Evolutionary conservation across 495 filamentous ascomycete species (phyloP), one percentile per base, ranked within the genome.

Genomic region (Aspergillus steynii): DNA sequence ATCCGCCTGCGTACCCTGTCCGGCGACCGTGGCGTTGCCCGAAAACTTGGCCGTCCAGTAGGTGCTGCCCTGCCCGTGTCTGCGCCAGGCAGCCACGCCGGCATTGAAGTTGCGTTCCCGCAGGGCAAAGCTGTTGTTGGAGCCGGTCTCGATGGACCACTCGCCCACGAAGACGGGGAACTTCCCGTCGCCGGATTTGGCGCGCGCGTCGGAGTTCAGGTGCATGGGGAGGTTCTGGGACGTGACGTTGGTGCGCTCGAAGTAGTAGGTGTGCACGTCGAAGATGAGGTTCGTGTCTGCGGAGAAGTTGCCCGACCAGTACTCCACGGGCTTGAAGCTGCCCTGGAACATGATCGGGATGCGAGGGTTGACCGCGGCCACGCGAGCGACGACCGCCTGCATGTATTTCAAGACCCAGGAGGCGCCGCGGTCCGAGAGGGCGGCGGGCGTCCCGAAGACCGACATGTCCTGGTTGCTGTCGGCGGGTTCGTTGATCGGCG

Each of bases 151-250:
- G 47, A 76, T 69, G 8, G 68, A 53, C 67, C 73, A 74, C 62
- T 73, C 70, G 29, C 62, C 71, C 5, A 71, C 66, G 59, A 71
- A 74, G 7, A 66, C 67, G 12, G 71, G 71, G 53, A 76, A 71
- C 56, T 68, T 70, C 12, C 67, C 70, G 59, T 67, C 63, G 3
- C 69, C 68, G 8, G 58, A 49, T 9, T 60, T 65, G 1, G 29
- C 45, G 28, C 56, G 42, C 4, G 66, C 68, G 59, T 73, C 69
- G 3, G 59, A 55, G 14, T 60, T 63, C 20, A 76, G 50, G 48
- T 60, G 63, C 3, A 27, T 45, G 0, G 66, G 61, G 37, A 74
- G 29, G 59, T 69, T 72, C n/a, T 53, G 62, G 3, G 68, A 66
- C 4, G 66, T 72, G 25, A 65, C 50, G 50, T 67, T 65, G n/a